phyloP scores from a whole-genome alignment of 1,284 basidiomycete genomes.

The Polyporus tsugae region DNA sequence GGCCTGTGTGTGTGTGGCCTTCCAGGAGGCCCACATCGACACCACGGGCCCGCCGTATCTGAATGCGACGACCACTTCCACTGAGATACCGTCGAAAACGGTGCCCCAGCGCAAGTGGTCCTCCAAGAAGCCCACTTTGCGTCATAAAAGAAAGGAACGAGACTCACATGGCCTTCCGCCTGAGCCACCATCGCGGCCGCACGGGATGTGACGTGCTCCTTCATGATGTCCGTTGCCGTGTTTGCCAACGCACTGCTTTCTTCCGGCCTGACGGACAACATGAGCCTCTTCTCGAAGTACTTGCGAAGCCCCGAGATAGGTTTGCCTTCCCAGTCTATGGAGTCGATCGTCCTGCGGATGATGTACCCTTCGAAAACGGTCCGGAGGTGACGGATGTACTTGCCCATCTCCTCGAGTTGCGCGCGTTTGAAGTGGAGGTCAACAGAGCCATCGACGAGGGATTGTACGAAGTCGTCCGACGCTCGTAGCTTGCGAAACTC shows the following conservation, averaged over 20 bases:
- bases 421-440: neutral
- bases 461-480: neutral
- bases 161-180: neutral
- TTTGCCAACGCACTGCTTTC: neutral
- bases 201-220: neutral
- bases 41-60: too few relatives aligned
- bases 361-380: neutral
- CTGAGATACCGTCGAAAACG: too few relatives aligned
- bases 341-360: neutral
- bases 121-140: neutral
- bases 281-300: neutral
- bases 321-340: neutral
- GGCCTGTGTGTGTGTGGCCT: too few relatives aligned
- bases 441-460: neutral
- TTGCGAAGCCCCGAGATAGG: neutral
- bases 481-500: neutral
- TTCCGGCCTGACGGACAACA: neutral
- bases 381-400: neutral
- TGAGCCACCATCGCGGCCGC: neutral
- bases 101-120: too few relatives aligned
- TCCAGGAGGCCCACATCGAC: too few relatives aligned
- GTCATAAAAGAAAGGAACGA: too few relatives aligned
- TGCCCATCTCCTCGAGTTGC: neutral
- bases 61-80: too few relatives aligned
- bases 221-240: neutral